phyloP scores from a whole-genome alignment of 75 land plant species.

The Selaginella tamariscina region DNA sequence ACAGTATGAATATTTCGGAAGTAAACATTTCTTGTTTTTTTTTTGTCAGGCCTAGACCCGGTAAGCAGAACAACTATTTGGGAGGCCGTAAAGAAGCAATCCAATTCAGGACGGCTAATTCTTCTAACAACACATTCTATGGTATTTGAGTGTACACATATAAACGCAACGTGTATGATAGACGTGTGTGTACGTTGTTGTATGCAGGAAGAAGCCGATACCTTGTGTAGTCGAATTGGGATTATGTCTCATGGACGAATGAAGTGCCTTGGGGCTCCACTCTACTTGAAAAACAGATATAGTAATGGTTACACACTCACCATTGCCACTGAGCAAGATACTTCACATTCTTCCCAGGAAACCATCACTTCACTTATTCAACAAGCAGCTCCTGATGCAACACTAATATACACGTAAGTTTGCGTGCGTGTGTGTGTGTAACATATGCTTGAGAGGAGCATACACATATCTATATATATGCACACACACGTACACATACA shows the following conservation, averaged over 20 bases:
- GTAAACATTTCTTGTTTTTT: background rate
- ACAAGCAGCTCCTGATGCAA: background rate
- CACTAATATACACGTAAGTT: background rate
- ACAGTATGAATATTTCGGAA: no score
- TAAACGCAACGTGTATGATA: no score
- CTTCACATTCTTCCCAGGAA: background rate
- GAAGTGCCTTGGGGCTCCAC: constrained; percentile 2
- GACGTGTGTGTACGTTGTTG: background rate
- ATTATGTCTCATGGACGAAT: background rate
- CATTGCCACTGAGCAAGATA: background rate
- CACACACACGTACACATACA: no score
- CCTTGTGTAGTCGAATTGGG: background rate
- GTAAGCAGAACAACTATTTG: background rate
- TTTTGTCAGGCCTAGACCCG: background rate
- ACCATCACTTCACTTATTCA: background rate
- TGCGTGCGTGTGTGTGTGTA: background rate
- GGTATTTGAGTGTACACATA: background rate
- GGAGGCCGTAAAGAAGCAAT: background rate
- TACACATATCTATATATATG: no score
- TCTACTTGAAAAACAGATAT: background rate
- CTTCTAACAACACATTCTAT: background rate
- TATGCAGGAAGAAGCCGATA: background rate
- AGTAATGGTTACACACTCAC: background rate
- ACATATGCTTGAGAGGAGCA: no score
- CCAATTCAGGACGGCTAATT: background rate